Base-by-base conservation (phyloP, 805 yeast species). In the Barnettozyma pratensis region DNA sequence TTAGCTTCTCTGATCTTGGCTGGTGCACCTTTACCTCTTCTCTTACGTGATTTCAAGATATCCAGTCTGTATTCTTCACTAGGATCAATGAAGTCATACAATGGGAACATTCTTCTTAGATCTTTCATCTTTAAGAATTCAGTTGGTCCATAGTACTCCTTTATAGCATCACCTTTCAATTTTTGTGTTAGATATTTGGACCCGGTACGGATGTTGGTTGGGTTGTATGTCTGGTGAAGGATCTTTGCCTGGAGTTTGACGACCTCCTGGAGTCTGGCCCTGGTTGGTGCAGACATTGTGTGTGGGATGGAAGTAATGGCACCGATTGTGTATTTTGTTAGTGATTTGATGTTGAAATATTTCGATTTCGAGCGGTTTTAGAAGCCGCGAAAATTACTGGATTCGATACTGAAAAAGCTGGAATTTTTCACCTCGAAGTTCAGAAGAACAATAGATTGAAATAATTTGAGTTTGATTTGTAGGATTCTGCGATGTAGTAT, bases 1-100 rank as follows among this genome's bases (percentile, higher is more conserved):
- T 61, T 54, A 29, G 66, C 65, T 55, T 73, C 77, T 58, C 74
- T 77, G 69, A 76, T 79, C 74, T 87, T 87, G 73, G 83, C 79
- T 58, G 94, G 95, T 10, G 94, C 89, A 66, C 92, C 91, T 68
- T 87, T 87, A 68, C 88, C 91, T 79, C 94, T 85, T 77, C 85
- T 83, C 74, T 82, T 86, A 67, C 87, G 76, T 39, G 64, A 54
- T 25, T 56, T 59, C 32, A 59, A 37, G 26, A 61, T 57, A 28
- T 59, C 76, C 52, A 84, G 61, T 67, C 96, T 76, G 66, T 83
- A 81, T 39, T 75, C 79, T 63, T 87, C 95, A 51, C 78, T 80
- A 47, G 84, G 85, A 56, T 85, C 85, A 6, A 76, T 74, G 54
- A 87, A 76, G 45, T 72, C 70, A 51, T 70, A 63, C 35, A 66